Percentiles rank a stretch among this genome's conserved stretches.
phyloP scores from a whole-genome alignment of 2,329 filamentous ascomycete species.

The Trichoderma cornu-damae region DNA sequence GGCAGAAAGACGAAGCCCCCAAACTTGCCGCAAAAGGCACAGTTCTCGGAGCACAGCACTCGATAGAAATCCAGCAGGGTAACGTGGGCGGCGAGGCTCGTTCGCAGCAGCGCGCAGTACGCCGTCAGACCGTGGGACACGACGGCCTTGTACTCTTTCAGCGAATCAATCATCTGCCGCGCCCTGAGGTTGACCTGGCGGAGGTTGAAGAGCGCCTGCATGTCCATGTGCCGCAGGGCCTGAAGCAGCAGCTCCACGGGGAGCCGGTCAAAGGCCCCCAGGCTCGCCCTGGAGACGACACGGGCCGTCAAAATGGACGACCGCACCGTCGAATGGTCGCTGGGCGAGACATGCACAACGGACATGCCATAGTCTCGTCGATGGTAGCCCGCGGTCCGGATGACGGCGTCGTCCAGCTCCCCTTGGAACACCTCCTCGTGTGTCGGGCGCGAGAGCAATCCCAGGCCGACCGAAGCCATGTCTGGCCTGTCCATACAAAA shows the following conservation, averaged over 20 bases:
- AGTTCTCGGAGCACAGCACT: constrained; percentile 6
- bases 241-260: constrained; percentile 10
- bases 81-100: constrained; percentile 8
- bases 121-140: constrained; percentile 1
- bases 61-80: constrained; percentile 10
- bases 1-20: constrained; percentile 17
- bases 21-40: constrained; percentile 16
- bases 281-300: not conserved
- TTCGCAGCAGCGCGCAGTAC: constrained; percentile 14
- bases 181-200: constrained; percentile 6
- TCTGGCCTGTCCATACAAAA: not conserved
- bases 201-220: constrained; percentile 15
- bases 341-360: not conserved
- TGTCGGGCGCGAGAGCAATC: not conserved
- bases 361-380: constrained; percentile 5
- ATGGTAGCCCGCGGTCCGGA: constrained; percentile 1
- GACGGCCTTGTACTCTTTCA: constrained; percentile 19
- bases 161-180: constrained; percentile 1
- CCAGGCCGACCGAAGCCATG: not conserved
- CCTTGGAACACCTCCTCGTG: not conserved
- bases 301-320: constrained; percentile 8
- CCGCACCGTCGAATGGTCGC: constrained; percentile 2
- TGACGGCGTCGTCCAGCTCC: constrained; percentile 12
- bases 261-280: constrained; percentile 1
- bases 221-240: constrained; percentile 11